Conservation (phyloP, 2,329 filamentous ascomycete species). For the Beauveria asiatica region DNA sequence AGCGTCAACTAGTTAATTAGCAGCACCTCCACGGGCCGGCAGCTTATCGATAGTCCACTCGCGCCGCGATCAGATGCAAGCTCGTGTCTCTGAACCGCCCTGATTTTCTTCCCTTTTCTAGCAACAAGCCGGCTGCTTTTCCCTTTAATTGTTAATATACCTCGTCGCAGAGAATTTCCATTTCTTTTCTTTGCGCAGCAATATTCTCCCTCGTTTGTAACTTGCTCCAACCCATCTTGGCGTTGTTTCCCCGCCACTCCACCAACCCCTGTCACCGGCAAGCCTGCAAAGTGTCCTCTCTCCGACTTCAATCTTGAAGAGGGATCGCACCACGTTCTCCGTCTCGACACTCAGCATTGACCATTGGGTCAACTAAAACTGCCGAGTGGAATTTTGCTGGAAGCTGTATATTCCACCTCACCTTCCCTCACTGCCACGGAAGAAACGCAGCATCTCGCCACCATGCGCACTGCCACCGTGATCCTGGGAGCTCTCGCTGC, state of each 20-base stretch:
- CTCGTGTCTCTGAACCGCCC: background rate
- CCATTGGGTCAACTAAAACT: background rate
- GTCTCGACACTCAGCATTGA: background rate
- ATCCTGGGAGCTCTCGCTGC: conserved; percentile 27
- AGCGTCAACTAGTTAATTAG: no score
- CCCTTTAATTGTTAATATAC: background rate
- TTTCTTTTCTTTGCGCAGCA: background rate
- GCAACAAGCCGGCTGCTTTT: background rate
- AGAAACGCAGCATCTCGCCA: background rate
- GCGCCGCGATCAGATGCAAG: background rate
- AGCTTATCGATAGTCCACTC: conserved; percentile 9
- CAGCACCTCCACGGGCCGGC: background rate
- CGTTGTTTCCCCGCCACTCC: background rate
- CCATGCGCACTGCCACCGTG: conserved; percentile 5
- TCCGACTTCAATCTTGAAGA: background rate
- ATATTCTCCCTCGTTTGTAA: background rate
- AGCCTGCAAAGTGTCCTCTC: conserved; percentile 11
- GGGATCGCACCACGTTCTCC: background rate
- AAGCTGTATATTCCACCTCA: background rate
- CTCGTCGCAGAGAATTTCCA: background rate
- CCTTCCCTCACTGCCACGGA: background rate
- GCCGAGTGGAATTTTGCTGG: background rate
- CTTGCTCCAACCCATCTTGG: background rate
- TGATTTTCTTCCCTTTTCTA: background rate
- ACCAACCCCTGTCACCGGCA: background rate